phyloP scores from a whole-genome alignment of 768 basidiomycete species.

The Leccinum boreale region DNA sequence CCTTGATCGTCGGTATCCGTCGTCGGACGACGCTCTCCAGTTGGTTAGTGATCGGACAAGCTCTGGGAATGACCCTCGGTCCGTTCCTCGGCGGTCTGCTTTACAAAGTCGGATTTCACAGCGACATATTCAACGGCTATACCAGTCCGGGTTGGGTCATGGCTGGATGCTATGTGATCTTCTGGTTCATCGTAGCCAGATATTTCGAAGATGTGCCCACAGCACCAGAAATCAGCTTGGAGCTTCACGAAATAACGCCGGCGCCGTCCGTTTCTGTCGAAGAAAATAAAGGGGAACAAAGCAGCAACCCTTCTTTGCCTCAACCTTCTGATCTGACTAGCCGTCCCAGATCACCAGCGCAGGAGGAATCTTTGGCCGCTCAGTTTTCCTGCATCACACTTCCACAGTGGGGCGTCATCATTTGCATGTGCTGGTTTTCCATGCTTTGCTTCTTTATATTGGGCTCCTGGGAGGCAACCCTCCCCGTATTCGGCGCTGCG shows the following conservation, averaged over 20 bases:
- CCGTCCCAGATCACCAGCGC: background rate
- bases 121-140: conserved; percentile 60
- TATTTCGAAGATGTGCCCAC: conserved; percentile 37
- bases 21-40: conserved; percentile 24
- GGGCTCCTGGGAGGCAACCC: conserved; percentile 52
- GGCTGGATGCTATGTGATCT: conserved; percentile 25
- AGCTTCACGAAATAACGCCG: conserved; percentile 9
- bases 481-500: conserved; percentile 55
- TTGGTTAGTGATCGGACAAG: conserved; percentile 60
- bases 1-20: conserved; percentile 57
- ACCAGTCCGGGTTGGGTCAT: conserved; percentile 66
- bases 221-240: conserved; percentile 3
- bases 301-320: background rate
- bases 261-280: conserved; percentile 31
- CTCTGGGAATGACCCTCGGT: background rate
- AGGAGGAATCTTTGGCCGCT: background rate
- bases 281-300: background rate
- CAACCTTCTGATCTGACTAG: background rate
- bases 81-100: conserved; percentile 19
- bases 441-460: conserved; percentile 56
- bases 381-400: background rate
- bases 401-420: background rate
- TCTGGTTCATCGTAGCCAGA: background rate
- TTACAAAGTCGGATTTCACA: conserved; percentile 58
- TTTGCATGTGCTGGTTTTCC: conserved; percentile 69